phyloP scores from a whole-genome alignment of 306 rosid species.

The Begonia masoniana region DNA sequence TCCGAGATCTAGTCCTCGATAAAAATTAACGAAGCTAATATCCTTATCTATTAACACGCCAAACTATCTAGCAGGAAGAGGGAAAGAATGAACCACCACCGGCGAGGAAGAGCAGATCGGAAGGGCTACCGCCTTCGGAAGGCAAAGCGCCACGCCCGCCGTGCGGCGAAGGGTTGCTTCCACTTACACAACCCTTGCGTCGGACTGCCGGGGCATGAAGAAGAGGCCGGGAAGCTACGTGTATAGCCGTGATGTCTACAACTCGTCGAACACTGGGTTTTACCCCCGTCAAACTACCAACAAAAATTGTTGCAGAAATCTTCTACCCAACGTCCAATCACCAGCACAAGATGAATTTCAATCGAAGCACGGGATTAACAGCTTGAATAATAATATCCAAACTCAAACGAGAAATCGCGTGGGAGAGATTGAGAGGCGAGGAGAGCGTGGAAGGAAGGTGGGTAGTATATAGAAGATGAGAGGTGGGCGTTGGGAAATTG shows the following conservation, averaged over 20 bases:
- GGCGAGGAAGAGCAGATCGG: constrained; percentile 95
- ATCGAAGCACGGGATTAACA: not conserved
- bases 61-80: constrained; percentile 2
- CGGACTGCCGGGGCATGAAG: constrained; percentile 72
- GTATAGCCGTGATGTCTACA: constrained; percentile 99
- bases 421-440: not conserved
- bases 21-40: not conserved
- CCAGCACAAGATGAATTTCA: not conserved
- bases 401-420: not conserved
- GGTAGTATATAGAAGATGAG: not conserved
- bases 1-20: constrained; percentile 8
- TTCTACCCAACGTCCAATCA: constrained; percentile 2
- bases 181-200: constrained; percentile 59
- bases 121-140: constrained; percentile 98
- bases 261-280: constrained; percentile 51
- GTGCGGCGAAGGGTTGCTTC: constrained; percentile 97
- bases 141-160: constrained; percentile 99
- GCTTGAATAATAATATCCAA: not conserved
- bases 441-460: not conserved
- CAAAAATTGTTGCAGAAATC: not conserved
- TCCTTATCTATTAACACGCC: not conserved
- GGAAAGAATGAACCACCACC: constrained; percentile 53
- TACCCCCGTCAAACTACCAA: constrained; percentile 23
- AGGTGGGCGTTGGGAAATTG: not conserved
- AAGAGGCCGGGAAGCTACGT: constrained; percentile 42